Evolutionary conservation across 2,329 filamentous ascomycete species (phyloP), one percentile per base, ranked within the genome.

Genomic region (Colletotrichum sansevieriae): DNA sequence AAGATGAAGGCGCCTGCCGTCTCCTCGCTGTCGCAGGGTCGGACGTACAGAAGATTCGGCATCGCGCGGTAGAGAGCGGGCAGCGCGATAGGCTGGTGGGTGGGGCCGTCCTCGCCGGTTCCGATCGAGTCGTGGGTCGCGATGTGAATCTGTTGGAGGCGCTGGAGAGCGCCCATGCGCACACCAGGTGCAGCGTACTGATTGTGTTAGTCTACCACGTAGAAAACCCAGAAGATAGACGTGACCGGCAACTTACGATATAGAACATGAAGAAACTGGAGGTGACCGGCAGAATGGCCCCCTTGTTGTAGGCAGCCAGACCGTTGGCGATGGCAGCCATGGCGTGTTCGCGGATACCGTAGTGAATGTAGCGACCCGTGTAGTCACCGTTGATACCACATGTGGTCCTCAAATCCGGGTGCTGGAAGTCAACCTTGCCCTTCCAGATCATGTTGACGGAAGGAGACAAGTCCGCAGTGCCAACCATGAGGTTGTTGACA

Each of bases 201-300:
- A 10, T 15, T 20, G 1, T 43, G 54, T 73, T 5, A 66, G 56
- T 46, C 20, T 22, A 5, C 3, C 3, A 10, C 9, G 8, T 29
- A 9, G 1, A 29, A 9, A 9, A 29, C 12, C 13, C 35, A 12
- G 12, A 9, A 8, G 13, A 20, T 11, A 39, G n/a, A 11, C 41
- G 22, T 37, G 47, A 25, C 11, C 44, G 7, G 8, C 12, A 56
- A 59, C 10, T 65, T 80, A 81, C 5, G 85, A 58, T 77, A 72
- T 89, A 89, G 76, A 90, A 90, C 85, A 90, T 90, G 79, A 89
- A 89, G 78, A 90, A 90, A 4, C 82, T 83, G 0, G 85, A 84
- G 1, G 87, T 90, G 41, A 89, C 77, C 0, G 87, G 87, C 8
- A 90, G 77, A 71, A 90, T 83, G 0, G 86, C 87, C 25, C 82